phyloP scores from a whole-genome alignment of 2,329 filamentous ascomycete genomes.

The Phyllosticta citribraziliensis region DNA sequence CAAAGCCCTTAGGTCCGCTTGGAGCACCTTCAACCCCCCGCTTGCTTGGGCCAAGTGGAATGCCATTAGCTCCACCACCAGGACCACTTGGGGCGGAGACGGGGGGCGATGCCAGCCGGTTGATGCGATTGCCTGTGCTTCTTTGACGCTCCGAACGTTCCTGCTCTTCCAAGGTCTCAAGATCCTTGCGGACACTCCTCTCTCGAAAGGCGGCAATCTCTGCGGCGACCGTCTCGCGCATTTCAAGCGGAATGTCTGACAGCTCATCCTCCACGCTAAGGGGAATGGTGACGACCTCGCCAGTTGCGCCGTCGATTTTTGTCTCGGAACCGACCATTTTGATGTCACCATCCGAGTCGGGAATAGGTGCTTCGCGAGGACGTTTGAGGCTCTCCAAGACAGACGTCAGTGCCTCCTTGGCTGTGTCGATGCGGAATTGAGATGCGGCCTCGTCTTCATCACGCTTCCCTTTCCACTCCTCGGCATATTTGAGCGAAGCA shows the following conservation, averaged over 20 bases:
- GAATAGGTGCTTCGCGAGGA: slow-evolving; percentile 35
- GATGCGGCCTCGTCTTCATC: slow-evolving; percentile 53
- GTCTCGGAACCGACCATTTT: slow-evolving; percentile 47
- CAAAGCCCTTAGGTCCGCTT: slow-evolving; percentile 55
- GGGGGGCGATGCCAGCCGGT: slow-evolving; percentile 63
- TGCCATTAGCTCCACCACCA: slow-evolving; percentile 56
- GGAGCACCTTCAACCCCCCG: slow-evolving; percentile 64
- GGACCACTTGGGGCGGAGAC: slow-evolving; percentile 50
- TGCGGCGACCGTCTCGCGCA: slow-evolving; percentile 86
- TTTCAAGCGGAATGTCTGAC: slow-evolving; percentile 88
- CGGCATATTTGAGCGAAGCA: slow-evolving; percentile 73
- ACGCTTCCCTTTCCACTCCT: slow-evolving; percentile 62
- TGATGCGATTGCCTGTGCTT: slow-evolving; percentile 53
- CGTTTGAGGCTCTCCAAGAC: slow-evolving; percentile 65
- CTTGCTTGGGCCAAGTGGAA: slow-evolving; percentile 64
- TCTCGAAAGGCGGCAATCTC: slow-evolving; percentile 95
- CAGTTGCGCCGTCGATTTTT: slow-evolving; percentile 49
- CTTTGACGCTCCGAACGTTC: slow-evolving; percentile 75
- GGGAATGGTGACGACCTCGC: slow-evolving; percentile 84
- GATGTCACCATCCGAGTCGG: slow-evolving; percentile 57
- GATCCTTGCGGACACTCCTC: slow-evolving; percentile 74
- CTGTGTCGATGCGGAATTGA: slow-evolving; percentile 60
- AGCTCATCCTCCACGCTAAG: slow-evolving; percentile 78
- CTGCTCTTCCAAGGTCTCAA: slow-evolving; percentile 87
- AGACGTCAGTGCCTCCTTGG: slow-evolving; percentile 56